Evolutionary conservation across 768 basidiomycete species (phyloP), one percentile per base, ranked within the genome.

Genomic region (Filobasidium wieringae): DNA sequence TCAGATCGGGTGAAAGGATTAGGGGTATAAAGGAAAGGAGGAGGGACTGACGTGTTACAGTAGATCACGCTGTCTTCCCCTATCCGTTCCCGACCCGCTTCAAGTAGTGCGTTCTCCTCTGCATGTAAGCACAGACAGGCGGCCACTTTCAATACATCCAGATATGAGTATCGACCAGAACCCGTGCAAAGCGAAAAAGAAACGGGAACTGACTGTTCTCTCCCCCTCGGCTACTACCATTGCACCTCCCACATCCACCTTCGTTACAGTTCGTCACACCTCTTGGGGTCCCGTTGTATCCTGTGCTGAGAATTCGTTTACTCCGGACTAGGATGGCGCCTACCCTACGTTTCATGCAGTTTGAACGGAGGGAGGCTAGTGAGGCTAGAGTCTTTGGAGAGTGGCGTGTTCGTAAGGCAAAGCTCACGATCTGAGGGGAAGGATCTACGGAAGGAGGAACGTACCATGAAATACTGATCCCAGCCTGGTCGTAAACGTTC

Each of bases 401-500:
- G 11, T n/a, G n/a, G n/a, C n/a, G n/a, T n/a, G n/a, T n/a, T 9
- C 7, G 24, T 26, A 17, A 19, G n/a, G 29, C 24, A 29, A 45
- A 41, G 24, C 41, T 53, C 45, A 30, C 50, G 29, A 1, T 17
- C 3, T 4, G 9, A 37, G 49, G 11, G 32, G 36, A 30, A 31
- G 39, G 11, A 37, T 37, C n/a, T 8, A 22, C 12, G 12, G 27
- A n/a, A 9, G 14, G 22, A 32, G 27, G 24, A 34, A 53, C 79
- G 59, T 59, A 86, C 89, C 93, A 97, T 97, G 72, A 97, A 97
- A 74, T 97, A 97, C 0, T 84, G 82, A 70, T 97, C 93, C 93
- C 93, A 97, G 15, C 80, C 79, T 2, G 93, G 93, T 47, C 93
- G 79, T 29, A 95, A 74, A 55, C 88, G 81, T 65, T 87, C 83